phyloP scores from a whole-genome alignment of 257 asterid genomes.

The Nicotiana benthamiana region DNA sequence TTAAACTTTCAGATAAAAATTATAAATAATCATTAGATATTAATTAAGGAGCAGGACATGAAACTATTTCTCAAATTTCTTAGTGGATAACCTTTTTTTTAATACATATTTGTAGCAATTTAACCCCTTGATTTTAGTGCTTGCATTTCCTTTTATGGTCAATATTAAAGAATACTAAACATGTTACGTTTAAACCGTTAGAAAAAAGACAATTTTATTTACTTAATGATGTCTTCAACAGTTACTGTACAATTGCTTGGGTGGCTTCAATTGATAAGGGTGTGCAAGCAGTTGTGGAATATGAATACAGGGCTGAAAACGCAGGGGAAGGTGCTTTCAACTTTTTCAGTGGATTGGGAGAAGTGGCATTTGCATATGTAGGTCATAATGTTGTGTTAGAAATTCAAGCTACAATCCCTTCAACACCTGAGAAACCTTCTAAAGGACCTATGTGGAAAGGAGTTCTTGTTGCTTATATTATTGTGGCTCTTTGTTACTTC shows the following conservation, averaged over 20 bases:
- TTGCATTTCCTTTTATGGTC: too few relatives aligned
- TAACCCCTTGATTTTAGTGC: too few relatives aligned
- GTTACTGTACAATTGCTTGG: constrained; percentile 50
- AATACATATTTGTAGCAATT: too few relatives aligned
- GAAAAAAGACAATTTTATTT: background rate
- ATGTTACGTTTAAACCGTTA: background rate
- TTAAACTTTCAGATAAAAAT: too few relatives aligned
- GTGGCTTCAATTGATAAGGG: constrained; percentile 37
- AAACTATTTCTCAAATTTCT: too few relatives aligned
- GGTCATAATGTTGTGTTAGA: constrained; percentile 95
- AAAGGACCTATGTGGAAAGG: constrained; percentile 95
- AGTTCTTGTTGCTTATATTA: constrained; percentile 69
- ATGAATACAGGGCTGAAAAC: constrained; percentile 46
- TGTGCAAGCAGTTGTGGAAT: constrained; percentile 32
- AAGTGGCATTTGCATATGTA: constrained; percentile 91
- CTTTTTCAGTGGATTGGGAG: constrained; percentile 79
- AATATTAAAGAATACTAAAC: too few relatives aligned
- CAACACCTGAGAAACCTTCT: constrained; percentile 89
- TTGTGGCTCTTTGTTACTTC: constrained; percentile 90
- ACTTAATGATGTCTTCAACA: background rate
- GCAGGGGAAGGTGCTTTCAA: constrained; percentile 48
- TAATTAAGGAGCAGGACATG: too few relatives aligned
- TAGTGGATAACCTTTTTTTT: too few relatives aligned
- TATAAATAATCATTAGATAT: too few relatives aligned
- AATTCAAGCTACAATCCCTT: constrained; percentile 96